These are phyloP conservation scores for Tremellales sp. DNA, from an alignment of 1,284 basidiomycete species.

Conservation along the genomic window DNA sequence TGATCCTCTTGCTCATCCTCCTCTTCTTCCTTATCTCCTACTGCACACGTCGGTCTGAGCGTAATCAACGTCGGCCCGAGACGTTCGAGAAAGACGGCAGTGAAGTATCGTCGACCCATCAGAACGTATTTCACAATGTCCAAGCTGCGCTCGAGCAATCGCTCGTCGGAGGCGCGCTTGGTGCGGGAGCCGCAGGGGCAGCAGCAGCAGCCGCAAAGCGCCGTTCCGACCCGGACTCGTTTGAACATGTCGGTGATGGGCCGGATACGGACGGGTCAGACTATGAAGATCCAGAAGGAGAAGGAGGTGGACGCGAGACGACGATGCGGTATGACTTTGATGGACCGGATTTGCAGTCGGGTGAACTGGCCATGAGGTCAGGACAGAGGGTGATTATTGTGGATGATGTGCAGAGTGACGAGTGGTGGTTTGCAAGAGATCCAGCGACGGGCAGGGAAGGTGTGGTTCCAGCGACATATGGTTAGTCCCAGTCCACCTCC, in stretches of 20 bases:
- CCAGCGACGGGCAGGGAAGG: slow-evolving; percentile 71
- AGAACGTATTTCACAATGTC: slow-evolving; percentile 73
- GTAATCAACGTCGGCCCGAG: slow-evolving; percentile 38
- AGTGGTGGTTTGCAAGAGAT: slow-evolving; percentile 90
- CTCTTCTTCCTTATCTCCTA: slow-evolving; percentile 77
- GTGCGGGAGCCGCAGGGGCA: slow-evolving; percentile 25
- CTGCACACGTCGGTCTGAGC: slow-evolving; percentile 54
- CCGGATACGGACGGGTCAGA: slow-evolving; percentile 2
- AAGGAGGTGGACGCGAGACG: slow-evolving; percentile 50
- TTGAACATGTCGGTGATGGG: slow-evolving; percentile 51
- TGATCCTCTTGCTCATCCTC: slow-evolving; percentile 88
- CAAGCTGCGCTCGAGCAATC: slow-evolving; percentile 64
- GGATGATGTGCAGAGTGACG: slow-evolving; percentile 48
- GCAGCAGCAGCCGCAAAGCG: slow-evolving; percentile 46
- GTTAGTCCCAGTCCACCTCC: too few species aligned
- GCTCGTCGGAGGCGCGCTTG: slow-evolving; percentile 32
- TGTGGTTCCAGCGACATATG: slow-evolving; percentile 79
- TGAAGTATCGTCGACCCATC: slow-evolving; percentile 58
- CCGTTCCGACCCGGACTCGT: slow-evolving; percentile 36
- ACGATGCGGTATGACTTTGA: slow-evolving; percentile 45
- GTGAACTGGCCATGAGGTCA: slow-evolving; percentile 42
- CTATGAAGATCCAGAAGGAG: slow-evolving; percentile 49
- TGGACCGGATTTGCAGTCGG: slow-evolving; percentile 36
- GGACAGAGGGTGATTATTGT: slow-evolving; percentile 39
- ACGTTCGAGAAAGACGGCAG: slow-evolving; percentile 59